Evolutionary conservation across 2,329 filamentous ascomycete species (phyloP).

Genomic region (Stagonosporopsis rhizophila): DNA sequence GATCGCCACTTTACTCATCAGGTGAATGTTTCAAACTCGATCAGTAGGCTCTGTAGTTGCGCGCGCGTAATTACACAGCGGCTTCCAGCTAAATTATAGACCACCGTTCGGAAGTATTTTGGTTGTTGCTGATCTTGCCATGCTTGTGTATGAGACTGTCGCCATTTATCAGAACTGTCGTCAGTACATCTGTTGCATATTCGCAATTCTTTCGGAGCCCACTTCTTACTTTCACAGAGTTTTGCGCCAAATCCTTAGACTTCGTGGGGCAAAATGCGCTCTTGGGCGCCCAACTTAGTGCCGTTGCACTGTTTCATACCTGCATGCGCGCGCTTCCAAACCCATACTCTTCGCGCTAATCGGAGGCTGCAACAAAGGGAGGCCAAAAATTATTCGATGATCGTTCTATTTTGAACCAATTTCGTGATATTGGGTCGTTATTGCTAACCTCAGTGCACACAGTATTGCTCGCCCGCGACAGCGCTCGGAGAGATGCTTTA

Average conservation of each 20-base stretch:
- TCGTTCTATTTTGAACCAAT: too few relatives aligned
- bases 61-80: not conserved
- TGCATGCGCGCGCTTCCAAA: not conserved
- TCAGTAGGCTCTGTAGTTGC: not conserved
- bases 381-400: too few relatives aligned
- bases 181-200: not conserved
- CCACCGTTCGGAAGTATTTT: not conserved
- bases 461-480: too few relatives aligned
- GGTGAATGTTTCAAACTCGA: not conserved
- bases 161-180: not conserved
- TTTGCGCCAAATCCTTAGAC: not conserved
- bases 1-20: not conserved
- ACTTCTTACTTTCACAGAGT: not conserved
- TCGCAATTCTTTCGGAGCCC: not conserved
- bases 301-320: not conserved
- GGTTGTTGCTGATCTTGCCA: not conserved
- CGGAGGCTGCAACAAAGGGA: not conserved
- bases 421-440: not conserved
- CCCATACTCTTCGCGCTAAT: not conserved
- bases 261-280: not conserved
- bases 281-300: not conserved
- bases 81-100: not conserved
- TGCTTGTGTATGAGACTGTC: not conserved
- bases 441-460: not conserved
- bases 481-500: too few relatives aligned